Evolutionary conservation across 2,329 filamentous ascomycete species (phyloP), one percentile per base, ranked within the genome.

Genomic region (Sphaerulina vaccinii): DNA sequence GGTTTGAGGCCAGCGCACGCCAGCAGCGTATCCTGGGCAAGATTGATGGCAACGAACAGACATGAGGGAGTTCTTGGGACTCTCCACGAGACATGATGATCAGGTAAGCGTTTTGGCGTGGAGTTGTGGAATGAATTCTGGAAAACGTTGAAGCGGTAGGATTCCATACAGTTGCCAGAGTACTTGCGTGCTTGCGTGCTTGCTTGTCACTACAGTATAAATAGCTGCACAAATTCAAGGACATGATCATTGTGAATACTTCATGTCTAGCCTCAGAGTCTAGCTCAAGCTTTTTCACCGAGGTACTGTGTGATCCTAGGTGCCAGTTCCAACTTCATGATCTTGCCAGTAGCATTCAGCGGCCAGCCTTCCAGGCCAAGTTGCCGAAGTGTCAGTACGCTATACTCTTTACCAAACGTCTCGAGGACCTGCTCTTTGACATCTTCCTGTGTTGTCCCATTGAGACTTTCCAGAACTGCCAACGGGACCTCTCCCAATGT

Each of bases 291-390:
- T 8, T 13, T 32, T 3, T 8, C n/a, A 32, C 27, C n/a, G 27
- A 2, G n/a, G 18, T 37, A 15, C 35, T 16, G 13, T 16, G 11
- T 15, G 3, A 41, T 13, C 15, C 16, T 41, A 3, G 37, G 27
- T 19, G 35, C 19, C 39, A 63, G 29, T 19, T 63, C 56, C 22
- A 49, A 38, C 54, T 64, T 62, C 53, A 57, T 54, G 11, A 65
- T 58, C 51, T 65, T 65, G 3, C 56, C 56, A 2, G 59, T 63
- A 1, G 61, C 54, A 35, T 63, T 65, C 9, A 63, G 32, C 16
- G 58, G 62, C 42, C 62, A 64, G 8, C 36, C 22, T 9, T 49
- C 19, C 27, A 62, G 15, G 1, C 57, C 57, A 5, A 64, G 33
- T 16, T 60, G 40, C 9, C 55, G 41, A 33, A 64, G 40, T n/a